Evolutionary conservation across 345 rosid genomes (phyloP).

Genomic region (Citrus hindsii): DNA sequence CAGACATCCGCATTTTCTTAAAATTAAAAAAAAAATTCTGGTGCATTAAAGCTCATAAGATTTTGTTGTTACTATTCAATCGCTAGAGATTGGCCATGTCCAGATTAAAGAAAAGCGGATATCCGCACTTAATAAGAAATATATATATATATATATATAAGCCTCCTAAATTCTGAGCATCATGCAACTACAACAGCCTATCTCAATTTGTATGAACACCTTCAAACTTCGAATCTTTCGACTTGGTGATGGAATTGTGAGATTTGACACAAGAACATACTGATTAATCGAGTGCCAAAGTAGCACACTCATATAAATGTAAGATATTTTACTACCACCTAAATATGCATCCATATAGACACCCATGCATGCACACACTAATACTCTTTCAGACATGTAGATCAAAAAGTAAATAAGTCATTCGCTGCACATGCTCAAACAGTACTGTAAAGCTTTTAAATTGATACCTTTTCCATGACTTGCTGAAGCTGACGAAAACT

Average conservation of each 20-base stretch:
- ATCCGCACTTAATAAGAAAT: no score
- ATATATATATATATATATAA: no score
- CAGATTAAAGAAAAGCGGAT: no score
- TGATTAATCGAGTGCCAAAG: not conserved
- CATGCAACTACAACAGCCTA: not conserved
- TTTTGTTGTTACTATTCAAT: no score
- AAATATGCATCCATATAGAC: not conserved
- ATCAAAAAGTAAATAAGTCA: not conserved
- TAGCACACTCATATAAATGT: not conserved
- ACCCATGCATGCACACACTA: not conserved
- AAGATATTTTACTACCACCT: not conserved
- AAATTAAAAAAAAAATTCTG: no score
- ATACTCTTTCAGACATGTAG: not conserved
- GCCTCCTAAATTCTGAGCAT: no score
- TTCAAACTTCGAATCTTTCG: not conserved
- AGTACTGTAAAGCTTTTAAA: not conserved
- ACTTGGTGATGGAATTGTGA: not conserved
- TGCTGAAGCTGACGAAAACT: conserved; percentile 87
- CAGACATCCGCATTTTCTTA: no score
- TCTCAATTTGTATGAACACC: not conserved
- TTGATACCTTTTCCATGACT: conserved; percentile 68
- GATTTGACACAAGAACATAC: not conserved
- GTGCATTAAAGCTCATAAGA: no score
- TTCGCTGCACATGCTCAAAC: not conserved
- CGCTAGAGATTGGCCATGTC: no score